These are phyloP conservation scores for Funneliformis mosseae DNA, from an alignment of 192 early-diverging fungal genomes.

Conservation along the genomic window DNA sequence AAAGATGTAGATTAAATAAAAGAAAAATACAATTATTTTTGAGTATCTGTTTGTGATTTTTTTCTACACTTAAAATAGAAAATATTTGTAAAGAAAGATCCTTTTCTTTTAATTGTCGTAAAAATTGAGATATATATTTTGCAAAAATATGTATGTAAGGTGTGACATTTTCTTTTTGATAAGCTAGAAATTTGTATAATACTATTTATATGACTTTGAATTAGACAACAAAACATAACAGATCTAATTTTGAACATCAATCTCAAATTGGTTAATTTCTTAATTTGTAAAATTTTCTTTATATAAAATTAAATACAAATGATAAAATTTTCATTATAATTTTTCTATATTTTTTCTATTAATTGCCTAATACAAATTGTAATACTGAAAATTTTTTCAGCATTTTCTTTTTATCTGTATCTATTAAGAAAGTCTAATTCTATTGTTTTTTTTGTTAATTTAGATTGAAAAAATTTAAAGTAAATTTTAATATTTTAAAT, in stretches of 20 bases:
- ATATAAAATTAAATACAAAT: neutral
- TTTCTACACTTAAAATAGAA: no score
- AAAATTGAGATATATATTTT: neutral
- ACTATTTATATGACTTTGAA: neutral
- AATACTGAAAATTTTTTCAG: neutral
- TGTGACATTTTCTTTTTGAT: neutral
- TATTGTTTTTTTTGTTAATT: neutral
- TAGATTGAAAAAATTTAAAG: conserved; percentile 8
- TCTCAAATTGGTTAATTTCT: neutral
- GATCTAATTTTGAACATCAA: neutral
- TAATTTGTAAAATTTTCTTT: neutral
- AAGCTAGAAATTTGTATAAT: neutral
- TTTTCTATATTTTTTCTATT: neutral
- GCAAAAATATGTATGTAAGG: neutral
- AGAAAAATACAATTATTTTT: no score
- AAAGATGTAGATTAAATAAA: no score
- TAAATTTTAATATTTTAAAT: neutral
- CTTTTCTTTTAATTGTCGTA: neutral
- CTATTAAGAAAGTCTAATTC: neutral
- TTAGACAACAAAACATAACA: neutral
- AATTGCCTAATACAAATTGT: neutral
- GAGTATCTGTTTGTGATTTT: no score
- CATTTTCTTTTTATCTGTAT: conserved; percentile 1
- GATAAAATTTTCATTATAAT: neutral
- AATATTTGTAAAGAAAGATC: no score